Conservation (phyloP, 768 basidiomycete genomes). For the Gloeostereum incarnatum region DNA sequence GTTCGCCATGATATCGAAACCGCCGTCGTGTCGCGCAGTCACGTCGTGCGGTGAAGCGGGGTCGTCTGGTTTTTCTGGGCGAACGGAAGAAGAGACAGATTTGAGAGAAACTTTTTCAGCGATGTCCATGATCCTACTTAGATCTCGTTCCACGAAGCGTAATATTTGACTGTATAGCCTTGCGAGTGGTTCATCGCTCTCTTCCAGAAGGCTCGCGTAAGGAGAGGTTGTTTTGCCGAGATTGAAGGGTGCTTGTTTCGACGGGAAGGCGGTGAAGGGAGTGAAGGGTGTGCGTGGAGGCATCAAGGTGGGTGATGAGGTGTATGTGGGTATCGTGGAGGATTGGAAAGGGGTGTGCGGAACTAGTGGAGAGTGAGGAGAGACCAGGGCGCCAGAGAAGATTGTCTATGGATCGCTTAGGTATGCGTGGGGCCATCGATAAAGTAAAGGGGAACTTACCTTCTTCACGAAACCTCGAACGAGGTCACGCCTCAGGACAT, state of each 20-base stretch:
- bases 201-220: constrained; percentile 50
- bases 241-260: constrained; percentile 47
- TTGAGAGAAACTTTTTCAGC: constrained; percentile 61
- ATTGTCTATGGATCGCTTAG: constrained; percentile 45
- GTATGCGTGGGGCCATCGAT: constrained; percentile 3
- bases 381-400: constrained; percentile 55
- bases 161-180: constrained; percentile 76
- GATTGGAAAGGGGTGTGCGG: constrained; percentile 67
- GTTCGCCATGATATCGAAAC: constrained; percentile 81
- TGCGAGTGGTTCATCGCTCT: constrained; percentile 58
- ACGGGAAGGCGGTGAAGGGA: constrained; percentile 41
- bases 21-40: constrained; percentile 16
- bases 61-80: not conserved
- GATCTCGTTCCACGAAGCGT: constrained; percentile 69
- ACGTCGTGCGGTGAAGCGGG: constrained; percentile 2
- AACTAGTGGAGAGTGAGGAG: constrained; percentile 64
- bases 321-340: constrained; percentile 17
- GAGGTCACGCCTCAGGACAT: constrained; percentile 66
- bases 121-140: constrained; percentile 65
- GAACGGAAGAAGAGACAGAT: constrained; percentile 15
- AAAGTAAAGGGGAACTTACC: constrained; percentile 28
- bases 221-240: constrained; percentile 20
- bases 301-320: constrained; percentile 10
- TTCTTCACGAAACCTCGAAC: constrained; percentile 71
- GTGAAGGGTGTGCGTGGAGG: constrained; percentile 40